Base-by-base conservation (phyloP, 2,329 filamentous ascomycete species). In the Pseudogymnoascus sp. region DNA sequence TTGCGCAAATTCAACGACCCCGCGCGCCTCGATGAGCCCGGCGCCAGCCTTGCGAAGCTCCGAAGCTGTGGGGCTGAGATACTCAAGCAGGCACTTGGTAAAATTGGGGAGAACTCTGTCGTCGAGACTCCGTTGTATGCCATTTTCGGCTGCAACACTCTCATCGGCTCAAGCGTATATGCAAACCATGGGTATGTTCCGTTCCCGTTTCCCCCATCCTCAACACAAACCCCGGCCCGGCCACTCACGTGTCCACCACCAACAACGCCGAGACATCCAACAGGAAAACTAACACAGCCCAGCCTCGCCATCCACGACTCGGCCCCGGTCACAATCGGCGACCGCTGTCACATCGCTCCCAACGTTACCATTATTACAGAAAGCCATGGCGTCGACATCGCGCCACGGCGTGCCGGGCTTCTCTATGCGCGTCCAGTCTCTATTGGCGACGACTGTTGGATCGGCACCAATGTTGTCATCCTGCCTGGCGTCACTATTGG, bases 301-400 rank as follows among this genome's bases (percentile, higher is more conserved):
- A 68, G 66, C 35, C 59, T 68, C 9, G 61, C 62, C 3, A 66
- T 68, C 19, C 64, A 60, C 41, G 65, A 68, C 45, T 65, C 61
- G 21, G 66, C 66, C 1, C 74, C 82, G 2, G 84, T 92, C 38
- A 75, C 71, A 10, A 67, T 68, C 35, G 66, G 67, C 26, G 38
- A 62, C 18, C 59, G 62, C 34, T 61, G 62, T 9, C 45, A 66
- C 78, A 76, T 92, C 59, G 89, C 86, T 0, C 86, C 89, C 0
- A 85, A 84, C 65, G 86, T 92, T 0, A 82, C 77, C 57, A 80
- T 94, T 60, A 89, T 83, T 68, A 82, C 83, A 2, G 89, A 82
- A 1, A 86, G 83, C 0, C 89, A 94, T 70, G 87, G 89, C 56
- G 75, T 87, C 0, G 86, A 87, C 65, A 75, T 80, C 0, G 73